Percentiles rank a stretch among this genome's conserved stretches.
These are phyloP conservation scores for Cajanus cajan DNA, from an alignment of 306 rosid species.

Conservation along the genomic window DNA sequence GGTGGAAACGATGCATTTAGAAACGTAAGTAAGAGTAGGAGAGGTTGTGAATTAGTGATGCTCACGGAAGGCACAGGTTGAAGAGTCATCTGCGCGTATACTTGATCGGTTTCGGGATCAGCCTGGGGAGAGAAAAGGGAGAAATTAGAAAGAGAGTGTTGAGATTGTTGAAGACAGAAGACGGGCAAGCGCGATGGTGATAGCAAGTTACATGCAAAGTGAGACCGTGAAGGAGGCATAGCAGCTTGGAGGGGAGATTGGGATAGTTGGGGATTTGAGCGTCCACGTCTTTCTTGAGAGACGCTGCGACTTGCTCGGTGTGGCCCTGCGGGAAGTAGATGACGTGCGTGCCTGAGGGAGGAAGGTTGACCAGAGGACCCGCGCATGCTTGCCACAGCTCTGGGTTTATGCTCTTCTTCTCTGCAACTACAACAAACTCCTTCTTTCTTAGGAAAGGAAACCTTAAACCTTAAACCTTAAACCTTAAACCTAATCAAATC, in stretches of 20 bases:
- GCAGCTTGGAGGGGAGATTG: slow-evolving; percentile 78
- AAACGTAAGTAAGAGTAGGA: neutral
- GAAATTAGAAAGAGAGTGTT: neutral
- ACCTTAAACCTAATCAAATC: too few species aligned
- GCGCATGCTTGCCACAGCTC: slow-evolving; percentile 99
- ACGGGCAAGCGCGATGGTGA: neutral
- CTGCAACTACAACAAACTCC: neutral
- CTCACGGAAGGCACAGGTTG: slow-evolving; percentile 83
- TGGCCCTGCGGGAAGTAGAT: slow-evolving; percentile 96
- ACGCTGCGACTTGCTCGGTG: slow-evolving; percentile 95
- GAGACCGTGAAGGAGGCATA: slow-evolving; percentile 77
- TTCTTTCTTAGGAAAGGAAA: too few species aligned
- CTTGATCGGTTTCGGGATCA: slow-evolving; percentile 92
- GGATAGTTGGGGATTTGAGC: slow-evolving; percentile 81
- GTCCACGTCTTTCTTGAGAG: slow-evolving; percentile 79
- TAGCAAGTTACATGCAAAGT: slow-evolving; percentile 73
- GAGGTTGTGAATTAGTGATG: neutral
- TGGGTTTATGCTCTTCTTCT: slow-evolving; percentile 66
- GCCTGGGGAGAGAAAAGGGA: slow-evolving; percentile 47
- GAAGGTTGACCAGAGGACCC: slow-evolving; percentile 88
- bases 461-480: too few species aligned
- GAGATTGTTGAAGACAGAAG: neutral
- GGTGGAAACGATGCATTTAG: neutral
- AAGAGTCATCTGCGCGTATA: slow-evolving; percentile 94
- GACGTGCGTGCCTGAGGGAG: slow-evolving; percentile 82